Percentiles rank a stretch among this genome's conserved stretches.
Evolutionary conservation across 352 stramenopile species (phyloP).

Genomic region (Phytophthora europaea): DNA sequence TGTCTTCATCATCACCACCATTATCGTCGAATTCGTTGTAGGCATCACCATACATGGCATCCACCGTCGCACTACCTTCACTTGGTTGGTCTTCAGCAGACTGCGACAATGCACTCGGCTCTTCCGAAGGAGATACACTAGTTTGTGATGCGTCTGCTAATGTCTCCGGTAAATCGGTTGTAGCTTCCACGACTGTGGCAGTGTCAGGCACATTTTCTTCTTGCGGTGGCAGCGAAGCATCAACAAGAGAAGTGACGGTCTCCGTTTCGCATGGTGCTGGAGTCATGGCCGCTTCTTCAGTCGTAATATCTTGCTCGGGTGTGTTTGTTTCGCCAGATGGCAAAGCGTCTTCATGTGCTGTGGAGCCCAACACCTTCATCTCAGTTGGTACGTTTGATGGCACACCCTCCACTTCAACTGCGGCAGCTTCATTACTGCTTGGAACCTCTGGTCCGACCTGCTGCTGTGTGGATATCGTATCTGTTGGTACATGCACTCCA

Average conservation of each 20-base stretch:
- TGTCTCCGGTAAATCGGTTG: neutral
- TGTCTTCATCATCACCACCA: slow-evolving; percentile 45
- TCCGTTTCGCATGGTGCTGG: slow-evolving; percentile 1
- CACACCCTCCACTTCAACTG: neutral
- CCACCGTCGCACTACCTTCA: slow-evolving; percentile 20
- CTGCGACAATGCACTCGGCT: neutral
- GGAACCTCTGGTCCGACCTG: slow-evolving; percentile 3
- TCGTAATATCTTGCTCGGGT: neutral
- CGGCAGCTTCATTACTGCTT: neutral
- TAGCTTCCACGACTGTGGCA: neutral
- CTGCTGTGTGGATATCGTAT: slow-evolving; percentile 7
- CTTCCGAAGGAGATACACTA: slow-evolving; percentile 2
- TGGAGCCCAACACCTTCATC: neutral
- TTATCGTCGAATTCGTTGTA: slow-evolving; percentile 72
- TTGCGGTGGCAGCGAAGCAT: neutral
- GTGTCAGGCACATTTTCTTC: neutral
- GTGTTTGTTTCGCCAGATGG: neutral
- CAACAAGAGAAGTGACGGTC: neutral
- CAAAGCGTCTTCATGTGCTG: neutral
- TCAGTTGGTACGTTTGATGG: neutral
- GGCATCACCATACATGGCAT: slow-evolving; percentile 69
- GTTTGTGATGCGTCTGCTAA: neutral
- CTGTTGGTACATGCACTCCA: neutral
- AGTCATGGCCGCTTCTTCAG: neutral
- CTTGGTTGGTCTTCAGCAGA: slow-evolving; percentile 17